Percentiles rank a stretch among this genome's conserved stretches.
phyloP scores from a whole-genome alignment of 805 yeast genomes.

The Crinitomyces ghanaensis region DNA sequence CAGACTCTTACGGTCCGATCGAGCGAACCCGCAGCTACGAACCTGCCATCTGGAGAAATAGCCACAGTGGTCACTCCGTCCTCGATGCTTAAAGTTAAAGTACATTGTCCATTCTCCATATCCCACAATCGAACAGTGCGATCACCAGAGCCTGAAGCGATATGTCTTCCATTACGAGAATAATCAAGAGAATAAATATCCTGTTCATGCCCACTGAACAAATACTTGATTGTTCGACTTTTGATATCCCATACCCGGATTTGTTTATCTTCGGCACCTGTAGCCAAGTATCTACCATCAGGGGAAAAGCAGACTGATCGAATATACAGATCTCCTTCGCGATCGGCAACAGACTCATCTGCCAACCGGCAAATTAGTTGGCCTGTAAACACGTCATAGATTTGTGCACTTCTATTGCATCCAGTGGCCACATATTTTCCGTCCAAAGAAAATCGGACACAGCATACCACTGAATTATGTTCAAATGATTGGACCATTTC shows the following conservation, averaged over 20 bases:
- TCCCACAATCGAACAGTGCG: conserved; percentile 96
- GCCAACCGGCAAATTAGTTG: conserved; percentile 75
- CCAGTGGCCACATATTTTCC: conserved; percentile 95
- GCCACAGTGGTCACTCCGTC: conserved; percentile 99
- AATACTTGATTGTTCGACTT: conserved; percentile 71
- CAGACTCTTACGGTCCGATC: conserved; percentile 94
- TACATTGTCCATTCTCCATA: conserved; percentile 76
- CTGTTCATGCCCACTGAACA: conserved; percentile 87
- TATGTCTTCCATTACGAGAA: conserved; percentile 85
- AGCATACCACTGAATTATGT: conserved; percentile 92
- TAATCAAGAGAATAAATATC: conserved; percentile 93
- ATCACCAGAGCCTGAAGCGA: conserved; percentile 94
- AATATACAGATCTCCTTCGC: conserved; percentile 76
- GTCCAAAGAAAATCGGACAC: conserved; percentile 84
- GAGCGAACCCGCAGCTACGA: conserved; percentile 91
- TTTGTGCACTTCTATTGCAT: conserved; percentile 91
- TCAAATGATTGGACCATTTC: conserved; percentile 82
- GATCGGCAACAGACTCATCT: conserved; percentile 67
- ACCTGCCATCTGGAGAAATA: conserved; percentile 87
- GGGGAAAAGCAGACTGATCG: conserved; percentile 95
- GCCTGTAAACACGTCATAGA: conserved; percentile 85
- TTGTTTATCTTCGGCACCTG: conserved; percentile 68
- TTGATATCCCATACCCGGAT: conserved; percentile 95
- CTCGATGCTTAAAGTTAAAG: conserved; percentile 79
- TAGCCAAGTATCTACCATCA: conserved; percentile 84